Evolutionary conservation across 2,329 filamentous ascomycete species (phyloP), one percentile per base, ranked within the genome.

Genomic region (Penicillium paneum): DNA sequence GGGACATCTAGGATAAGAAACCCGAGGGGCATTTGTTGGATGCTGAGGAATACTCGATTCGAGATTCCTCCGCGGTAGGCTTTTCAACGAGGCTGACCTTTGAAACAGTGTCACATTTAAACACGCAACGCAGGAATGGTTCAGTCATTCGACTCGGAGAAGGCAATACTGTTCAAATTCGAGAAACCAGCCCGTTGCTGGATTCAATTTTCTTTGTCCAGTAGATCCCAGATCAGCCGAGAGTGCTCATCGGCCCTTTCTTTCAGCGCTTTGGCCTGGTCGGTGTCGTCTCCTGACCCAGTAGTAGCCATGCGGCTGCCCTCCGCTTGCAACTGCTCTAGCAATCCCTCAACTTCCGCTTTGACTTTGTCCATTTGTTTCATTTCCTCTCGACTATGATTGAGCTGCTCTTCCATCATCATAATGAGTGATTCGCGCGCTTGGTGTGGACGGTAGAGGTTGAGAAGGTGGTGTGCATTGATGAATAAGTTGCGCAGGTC

Each of bases 401-500:
- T 85, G 29, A 96, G 76, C 66, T 93, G 88, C 62, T 89, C 87
- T 74, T 96, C 89, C 88, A 97, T 91, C 78, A 93, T 83, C 62
- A 87, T 76, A 31, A 96, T 96, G 54, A 96, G 78, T 28, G 87
- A 91, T 76, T 97, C 92, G 41, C 93, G 79, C 24, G 92, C 91
- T 75, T 97, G 93, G 70, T 97, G 92, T 10, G 92, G 92, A 31
- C 93, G 83, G 74, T 96, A 97, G 72, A 96, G 87, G 72, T 99
- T 99, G 61, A 97, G 85, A 50, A 96, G 81, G 67, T 95, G 90
- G 74, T 97, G 91, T 67, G 95, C 88, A 71, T 97, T 97, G 71
- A 93, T 86, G 59, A 96, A 87, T 28, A 97, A 77, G 15, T 87
- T 91, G 65, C 88, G 82, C 31, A 99, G 75, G 71, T 97, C 88